Evolutionary conservation across 495 filamentous ascomycete species (phyloP), one percentile per base, ranked within the genome.

Genomic region (Penicillium ochrochloron): DNA sequence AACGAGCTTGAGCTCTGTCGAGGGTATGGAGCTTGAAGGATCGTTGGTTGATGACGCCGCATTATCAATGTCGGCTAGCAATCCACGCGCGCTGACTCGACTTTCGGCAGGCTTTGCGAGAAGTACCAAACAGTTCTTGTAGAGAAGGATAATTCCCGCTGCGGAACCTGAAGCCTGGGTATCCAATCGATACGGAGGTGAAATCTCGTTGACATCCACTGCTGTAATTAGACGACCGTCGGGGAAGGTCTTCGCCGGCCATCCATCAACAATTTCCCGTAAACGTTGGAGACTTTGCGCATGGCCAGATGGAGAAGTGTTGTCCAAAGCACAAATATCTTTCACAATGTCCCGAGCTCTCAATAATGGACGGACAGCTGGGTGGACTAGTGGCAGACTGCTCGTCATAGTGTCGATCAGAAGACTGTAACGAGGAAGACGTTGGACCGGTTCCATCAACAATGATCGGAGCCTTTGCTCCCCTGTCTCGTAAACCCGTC

Each of bases 371-470:
- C 89, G 86, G 53, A 97, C 81, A 1, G 93, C 93, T 19, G 91
- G 90, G 69, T 98, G 93, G 11, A 90, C 87, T 42, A 91, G 83
- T 8, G 94, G 93, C 11, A 99, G 83, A 65, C 88, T 89, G 64
- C 88, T 86, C 57, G 92, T 84, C 75, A 99, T 97, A 65, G 94
- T 94, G 77, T 98, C 96, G 65, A 99, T 97, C 66, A 97, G 88
- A 9, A 99, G 81, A 71, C 90, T 97, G 75, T 99, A 99, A 7
- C 95, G 90, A 42, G 95, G 95, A 57, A 99, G 83, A 27, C 95
- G 85, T 74, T 99, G 95, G 10, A 99, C 93, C 1, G 95, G 95
- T 76, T 99, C 95, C 76, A 98, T 98, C 48, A 98, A 82, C 57
- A 94, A 82, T n/a, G 94, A 97, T 42, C 92, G 92, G 34, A 99